Evolutionary conservation across 2,329 filamentous ascomycete genomes (phyloP).

Genomic region (Trichoderma atroviride): DNA sequence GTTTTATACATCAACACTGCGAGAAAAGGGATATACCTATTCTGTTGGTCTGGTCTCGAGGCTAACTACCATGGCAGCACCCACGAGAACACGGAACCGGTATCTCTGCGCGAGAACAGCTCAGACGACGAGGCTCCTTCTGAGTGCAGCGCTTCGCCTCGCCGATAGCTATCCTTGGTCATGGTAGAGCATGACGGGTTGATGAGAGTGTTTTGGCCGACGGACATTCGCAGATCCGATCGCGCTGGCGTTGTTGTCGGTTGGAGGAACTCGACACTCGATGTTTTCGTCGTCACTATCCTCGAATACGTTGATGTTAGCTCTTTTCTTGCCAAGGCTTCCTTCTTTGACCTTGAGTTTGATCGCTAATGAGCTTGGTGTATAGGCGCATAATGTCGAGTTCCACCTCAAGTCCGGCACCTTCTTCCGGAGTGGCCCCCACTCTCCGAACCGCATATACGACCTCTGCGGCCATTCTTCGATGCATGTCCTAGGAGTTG

Average conservation of each 20-base stretch:
- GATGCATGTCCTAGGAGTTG: constrained; percentile 83
- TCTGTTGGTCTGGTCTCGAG: background rate
- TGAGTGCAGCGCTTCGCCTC: constrained; percentile 49
- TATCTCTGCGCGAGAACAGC: constrained; percentile 92
- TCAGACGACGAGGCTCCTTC: constrained; percentile 92
- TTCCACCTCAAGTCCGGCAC: constrained; percentile 82
- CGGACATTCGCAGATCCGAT: constrained; percentile 73
- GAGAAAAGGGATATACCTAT: background rate
- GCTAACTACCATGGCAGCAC: constrained; percentile 62
- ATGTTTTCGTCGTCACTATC: constrained; percentile 87
- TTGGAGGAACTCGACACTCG: constrained; percentile 90
- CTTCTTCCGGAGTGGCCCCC: constrained; percentile 78
- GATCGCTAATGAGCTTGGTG: background rate
- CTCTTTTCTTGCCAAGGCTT: constrained; percentile 1
- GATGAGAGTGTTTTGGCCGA: constrained; percentile 98
- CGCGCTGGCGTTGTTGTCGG: constrained; percentile 86
- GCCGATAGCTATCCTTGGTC: constrained; percentile 46
- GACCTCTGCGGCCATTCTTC: constrained; percentile 79
- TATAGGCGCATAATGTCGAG: constrained; percentile 76
- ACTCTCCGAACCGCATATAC: constrained; percentile 79
- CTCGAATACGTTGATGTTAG: constrained; percentile 88
- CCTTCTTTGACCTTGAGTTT: background rate
- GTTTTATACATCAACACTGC: constrained; percentile 32
- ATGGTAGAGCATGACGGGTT: constrained; percentile 80
- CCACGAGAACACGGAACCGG: constrained; percentile 76